phyloP scores from a whole-genome alignment of 805 yeast species.

The Candida qinlingensis region DNA sequence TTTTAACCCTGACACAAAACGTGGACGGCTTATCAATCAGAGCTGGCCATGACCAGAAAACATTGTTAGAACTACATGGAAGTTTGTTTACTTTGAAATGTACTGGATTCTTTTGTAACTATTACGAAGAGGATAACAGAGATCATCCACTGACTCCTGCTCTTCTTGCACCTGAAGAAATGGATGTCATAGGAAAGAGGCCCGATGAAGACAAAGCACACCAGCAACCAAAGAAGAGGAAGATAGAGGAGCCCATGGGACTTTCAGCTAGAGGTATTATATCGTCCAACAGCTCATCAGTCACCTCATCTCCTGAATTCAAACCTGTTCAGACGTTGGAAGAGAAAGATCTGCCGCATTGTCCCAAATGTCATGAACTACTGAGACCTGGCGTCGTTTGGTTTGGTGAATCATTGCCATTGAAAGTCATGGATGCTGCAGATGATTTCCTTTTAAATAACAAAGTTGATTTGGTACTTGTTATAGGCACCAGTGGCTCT shows the following conservation, averaged over 20 bases:
- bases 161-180: conserved; percentile 36
- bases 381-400: conserved; percentile 89
- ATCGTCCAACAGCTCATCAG: conserved; percentile 8
- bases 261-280: conserved; percentile 2
- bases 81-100: conserved; percentile 68
- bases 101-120: conserved; percentile 70
- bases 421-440: conserved; percentile 54
- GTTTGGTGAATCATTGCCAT: conserved; percentile 88
- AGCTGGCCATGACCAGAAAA: conserved; percentile 51
- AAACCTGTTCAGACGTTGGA: conserved; percentile 44
- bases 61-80: conserved; percentile 75
- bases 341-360: conserved; percentile 56
- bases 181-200: conserved; percentile 22
- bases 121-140: conserved; percentile 44
- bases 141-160: conserved; percentile 57
- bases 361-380: conserved; percentile 67
- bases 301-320: conserved; percentile 37
- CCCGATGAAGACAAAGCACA: conserved; percentile 5
- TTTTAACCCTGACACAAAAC: conserved; percentile 74
- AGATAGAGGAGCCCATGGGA: conserved; percentile 12
- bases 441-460: conserved; percentile 58
- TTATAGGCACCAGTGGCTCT: conserved; percentile 79
- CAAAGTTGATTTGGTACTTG: conserved; percentile 67
- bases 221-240: conserved; percentile 11
- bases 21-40: conserved; percentile 71